Base-by-base conservation (phyloP, 768 basidiomycete genomes). In the Auricularia sp. region DNA sequence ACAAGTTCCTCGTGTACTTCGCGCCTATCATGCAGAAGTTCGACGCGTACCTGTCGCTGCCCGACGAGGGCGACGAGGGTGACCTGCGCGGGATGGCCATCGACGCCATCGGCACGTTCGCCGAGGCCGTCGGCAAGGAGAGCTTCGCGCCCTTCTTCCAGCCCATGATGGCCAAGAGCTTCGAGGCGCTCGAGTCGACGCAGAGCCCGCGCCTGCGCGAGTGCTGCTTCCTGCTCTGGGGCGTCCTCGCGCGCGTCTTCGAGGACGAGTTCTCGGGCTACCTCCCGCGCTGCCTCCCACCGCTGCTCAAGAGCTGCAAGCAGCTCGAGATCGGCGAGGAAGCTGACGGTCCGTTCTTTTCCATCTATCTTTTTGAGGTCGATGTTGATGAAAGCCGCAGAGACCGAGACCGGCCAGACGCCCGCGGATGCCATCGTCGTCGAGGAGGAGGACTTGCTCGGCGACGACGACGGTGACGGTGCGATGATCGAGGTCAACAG, bases 71-170 rank as follows among this genome's bases (percentile, higher is more conserved):
- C 58, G 96, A 97, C 73, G 93, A 97, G 77, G 85, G 82, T 54
- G 95, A 98, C 70, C 84, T 99, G 44, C 91, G 96, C 64, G 96
- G 97, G 43, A 95, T 98, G 72, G 89, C 96, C 11, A 97, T 97
- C 86, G 97, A 98, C 76, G 93, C 97, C n/a, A 87, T 98, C 66
- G 97, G 97, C 62, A 98, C 97, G 0, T 93, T 99, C 70, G 92
- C 97, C 14, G 96, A 98, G 77, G 93, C 96, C 7, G 92, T 98
- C 66, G 96, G 97, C 67, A 85, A 87, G 72, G 95, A 98, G 14
- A 79, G 86, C 35, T 99, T 98, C 87, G 81, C 91, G 39, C 95
- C 94, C 18, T 98, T 89, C 84, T 97, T 96, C 80, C 81, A 87
- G n/a, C 87, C 92, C 64, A 85, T 96, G 83, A 98, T 99, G 97